A percentile compares a stretch with the other conserved stretches of the same genome.
Evolutionary conservation across 345 rosid genomes (phyloP).

Genomic region (Citrus glauca): DNA sequence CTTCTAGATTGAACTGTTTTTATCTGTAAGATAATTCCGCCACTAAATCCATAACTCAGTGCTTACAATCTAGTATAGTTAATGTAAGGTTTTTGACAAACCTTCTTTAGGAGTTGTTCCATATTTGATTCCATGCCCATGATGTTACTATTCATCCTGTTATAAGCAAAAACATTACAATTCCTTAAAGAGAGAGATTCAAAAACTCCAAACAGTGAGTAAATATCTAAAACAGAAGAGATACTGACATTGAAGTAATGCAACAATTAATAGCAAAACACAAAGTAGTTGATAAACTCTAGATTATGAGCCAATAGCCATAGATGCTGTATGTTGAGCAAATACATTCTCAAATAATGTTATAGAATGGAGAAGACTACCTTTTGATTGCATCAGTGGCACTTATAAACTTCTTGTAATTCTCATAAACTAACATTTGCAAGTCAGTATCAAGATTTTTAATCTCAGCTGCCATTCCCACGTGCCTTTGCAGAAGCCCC

Average conservation of each 20-base stretch:
- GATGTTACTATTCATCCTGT: constrained; percentile 97
- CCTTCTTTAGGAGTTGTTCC: constrained; percentile 95
- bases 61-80: not conserved
- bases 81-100: constrained; percentile 14
- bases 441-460: constrained; percentile 97
- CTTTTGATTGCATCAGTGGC: constrained; percentile 98
- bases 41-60: constrained; percentile 1
- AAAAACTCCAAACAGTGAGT: not conserved
- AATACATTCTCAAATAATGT: not conserved
- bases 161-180: constrained; percentile 16
- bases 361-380: constrained; percentile 31
- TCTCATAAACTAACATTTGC: constrained; percentile 96
- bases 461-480: constrained; percentile 98
- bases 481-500: constrained; percentile 85
- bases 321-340: not conserved
- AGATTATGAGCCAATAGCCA: not conserved
- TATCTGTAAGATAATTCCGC: constrained; percentile 49
- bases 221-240: too few relatives aligned
- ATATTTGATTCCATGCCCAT: constrained; percentile 96
- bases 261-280: too few relatives aligned
- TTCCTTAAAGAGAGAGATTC: not conserved
- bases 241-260: too few relatives aligned
- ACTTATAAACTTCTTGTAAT: constrained; percentile 94
- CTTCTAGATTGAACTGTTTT: constrained; percentile 95
- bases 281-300: not conserved